phyloP scores from a whole-genome alignment of 2,329 filamentous ascomycete genomes.

The Verticillium tricorpus region DNA sequence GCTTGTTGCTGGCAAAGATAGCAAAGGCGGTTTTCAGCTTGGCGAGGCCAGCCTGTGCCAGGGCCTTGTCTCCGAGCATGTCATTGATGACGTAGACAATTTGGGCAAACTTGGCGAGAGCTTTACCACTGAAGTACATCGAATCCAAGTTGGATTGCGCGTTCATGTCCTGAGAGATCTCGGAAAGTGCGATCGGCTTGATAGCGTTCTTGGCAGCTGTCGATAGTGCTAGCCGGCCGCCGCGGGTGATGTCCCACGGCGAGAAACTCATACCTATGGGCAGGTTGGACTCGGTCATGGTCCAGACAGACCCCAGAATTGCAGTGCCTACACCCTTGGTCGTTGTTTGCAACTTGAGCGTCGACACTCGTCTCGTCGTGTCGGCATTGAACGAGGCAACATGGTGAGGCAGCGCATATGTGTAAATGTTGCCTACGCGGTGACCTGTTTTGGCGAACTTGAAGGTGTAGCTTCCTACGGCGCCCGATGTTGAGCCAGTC shows the following conservation, averaged over 20 bases:
- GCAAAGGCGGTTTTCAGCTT: slow-evolving; percentile 56
- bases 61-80: slow-evolving; percentile 46
- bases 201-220: slow-evolving; percentile 47
- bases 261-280: slow-evolving; percentile 65
- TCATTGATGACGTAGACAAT: slow-evolving; percentile 57
- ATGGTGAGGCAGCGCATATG: slow-evolving; percentile 79
- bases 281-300: slow-evolving; percentile 61
- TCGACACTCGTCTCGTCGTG: slow-evolving; percentile 40
- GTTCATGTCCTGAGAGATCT: slow-evolving; percentile 64
- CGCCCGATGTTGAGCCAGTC: slow-evolving; percentile 50
- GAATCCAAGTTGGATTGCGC: slow-evolving; percentile 64
- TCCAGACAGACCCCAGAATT: slow-evolving; percentile 64
- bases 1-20: slow-evolving; percentile 54
- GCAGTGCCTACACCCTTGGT: slow-evolving; percentile 75
- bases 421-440: slow-evolving; percentile 51
- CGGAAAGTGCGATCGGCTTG: slow-evolving; percentile 50
- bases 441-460: slow-evolving; percentile 61
- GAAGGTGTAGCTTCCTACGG: slow-evolving; percentile 61
- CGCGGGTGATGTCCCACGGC: slow-evolving; percentile 56
- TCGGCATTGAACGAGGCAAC: slow-evolving; percentile 58
- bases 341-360: slow-evolving; percentile 62
- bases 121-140: slow-evolving; percentile 80
- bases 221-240: slow-evolving; percentile 35
- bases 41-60: slow-evolving; percentile 47
- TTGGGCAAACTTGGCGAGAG: slow-evolving; percentile 62